phyloP scores from a whole-genome alignment of 495 filamentous ascomycete genomes.

The Penicillium ochrochloron region DNA sequence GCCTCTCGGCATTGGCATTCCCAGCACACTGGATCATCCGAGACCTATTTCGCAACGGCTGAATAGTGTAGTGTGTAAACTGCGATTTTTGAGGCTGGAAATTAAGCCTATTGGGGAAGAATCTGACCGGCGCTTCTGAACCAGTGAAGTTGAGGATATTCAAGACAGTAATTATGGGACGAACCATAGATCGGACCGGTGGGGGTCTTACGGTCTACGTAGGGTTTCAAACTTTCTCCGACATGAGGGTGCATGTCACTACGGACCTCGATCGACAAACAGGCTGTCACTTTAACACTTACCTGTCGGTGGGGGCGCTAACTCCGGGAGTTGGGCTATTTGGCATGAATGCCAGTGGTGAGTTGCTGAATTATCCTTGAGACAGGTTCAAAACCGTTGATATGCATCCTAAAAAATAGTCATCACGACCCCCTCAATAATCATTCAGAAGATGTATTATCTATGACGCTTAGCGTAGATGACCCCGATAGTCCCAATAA shows the following conservation, averaged over 20 bases:
- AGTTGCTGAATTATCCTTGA: neutral
- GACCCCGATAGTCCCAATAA: too few relatives aligned
- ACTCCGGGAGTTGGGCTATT: neutral
- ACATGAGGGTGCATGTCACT: neutral
- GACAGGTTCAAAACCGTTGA: neutral
- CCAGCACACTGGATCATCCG: conserved; percentile 7
- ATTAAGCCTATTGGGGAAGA: conserved; percentile 6
- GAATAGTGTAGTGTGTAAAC: neutral
- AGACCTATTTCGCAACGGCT: neutral
- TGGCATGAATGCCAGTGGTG: neutral
- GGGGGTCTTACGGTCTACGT: neutral
- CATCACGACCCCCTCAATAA: neutral
- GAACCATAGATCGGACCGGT: conserved; percentile 3
- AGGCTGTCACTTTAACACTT: neutral
- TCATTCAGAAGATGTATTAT: neutral
- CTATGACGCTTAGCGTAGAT: neutral
- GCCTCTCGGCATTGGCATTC: neutral
- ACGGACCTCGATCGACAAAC: neutral
- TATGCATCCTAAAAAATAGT: neutral
- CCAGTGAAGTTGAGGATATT: neutral
- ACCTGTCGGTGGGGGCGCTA: neutral
- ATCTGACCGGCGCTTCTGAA: conserved; percentile 3
- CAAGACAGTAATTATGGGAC: neutral
- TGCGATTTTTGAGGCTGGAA: neutral
- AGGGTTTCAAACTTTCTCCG: neutral